Conservation (phyloP, 2,329 filamentous ascomycete genomes). For the Stagonosporopsis tanaceti region DNA sequence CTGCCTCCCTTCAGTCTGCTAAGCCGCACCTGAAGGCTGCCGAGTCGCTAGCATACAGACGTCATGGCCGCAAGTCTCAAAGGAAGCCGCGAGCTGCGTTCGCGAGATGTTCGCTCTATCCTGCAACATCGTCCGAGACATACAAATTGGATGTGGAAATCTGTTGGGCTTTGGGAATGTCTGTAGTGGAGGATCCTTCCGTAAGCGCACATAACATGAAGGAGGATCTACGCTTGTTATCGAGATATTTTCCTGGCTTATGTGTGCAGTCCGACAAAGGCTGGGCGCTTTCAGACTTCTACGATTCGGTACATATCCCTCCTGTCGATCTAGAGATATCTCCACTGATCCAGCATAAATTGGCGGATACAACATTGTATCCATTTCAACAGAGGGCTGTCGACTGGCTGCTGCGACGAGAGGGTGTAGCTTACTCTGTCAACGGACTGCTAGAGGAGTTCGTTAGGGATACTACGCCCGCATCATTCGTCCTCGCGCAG, state of each 20-base stretch:
- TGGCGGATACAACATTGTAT: conserved; percentile 61
- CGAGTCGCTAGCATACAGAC: conserved; percentile 27
- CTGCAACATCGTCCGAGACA: conserved; percentile 19
- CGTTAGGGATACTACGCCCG: conserved; percentile 36
- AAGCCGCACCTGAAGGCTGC: conserved; percentile 23
- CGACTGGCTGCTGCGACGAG: conserved; percentile 73
- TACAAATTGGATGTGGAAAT: conserved; percentile 34
- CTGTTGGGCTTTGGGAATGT: conserved; percentile 39
- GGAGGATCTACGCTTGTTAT: conserved; percentile 38
- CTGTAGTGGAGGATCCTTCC: conserved; percentile 37
- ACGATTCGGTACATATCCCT: conserved; percentile 72
- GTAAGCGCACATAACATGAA: conserved; percentile 25
- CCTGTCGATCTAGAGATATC: conserved; percentile 50
- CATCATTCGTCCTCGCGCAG: conserved; percentile 55
- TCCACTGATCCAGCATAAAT: conserved; percentile 37
- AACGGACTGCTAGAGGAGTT: conserved; percentile 24
- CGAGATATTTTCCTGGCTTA: conserved; percentile 31
- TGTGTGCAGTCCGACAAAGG: conserved; percentile 24
- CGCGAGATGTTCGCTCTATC: conserved; percentile 31
- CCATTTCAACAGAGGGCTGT: conserved; percentile 77
- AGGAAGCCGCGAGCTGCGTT: conserved; percentile 35
- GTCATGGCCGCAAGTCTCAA: conserved; percentile 28
- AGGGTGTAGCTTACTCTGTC: conserved; percentile 63
- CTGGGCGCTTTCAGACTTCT: conserved; percentile 68
- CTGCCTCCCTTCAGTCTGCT: conserved; percentile 28